phyloP scores from a whole-genome alignment of 768 basidiomycete species.

The Aureoboletus auriporus region DNA sequence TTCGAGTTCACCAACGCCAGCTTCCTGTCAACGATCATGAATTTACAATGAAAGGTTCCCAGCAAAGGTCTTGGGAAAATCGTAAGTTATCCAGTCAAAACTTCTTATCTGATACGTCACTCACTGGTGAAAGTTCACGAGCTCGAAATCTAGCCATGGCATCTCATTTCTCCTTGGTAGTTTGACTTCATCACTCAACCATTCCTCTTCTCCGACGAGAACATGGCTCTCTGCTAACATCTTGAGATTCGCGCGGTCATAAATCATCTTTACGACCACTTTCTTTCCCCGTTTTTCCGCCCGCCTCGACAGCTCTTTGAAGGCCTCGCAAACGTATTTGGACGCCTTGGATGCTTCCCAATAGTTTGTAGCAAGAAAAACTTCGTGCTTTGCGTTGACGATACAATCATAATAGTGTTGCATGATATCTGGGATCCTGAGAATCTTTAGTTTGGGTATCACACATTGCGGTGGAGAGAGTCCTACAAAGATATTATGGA shows the following conservation, averaged over 20 bases:
- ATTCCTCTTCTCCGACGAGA: slow-evolving; percentile 42
- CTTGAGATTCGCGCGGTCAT: slow-evolving; percentile 61
- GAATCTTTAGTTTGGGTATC: slow-evolving; percentile 8
- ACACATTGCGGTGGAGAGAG: background rate
- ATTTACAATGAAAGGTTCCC: slow-evolving; percentile 73
- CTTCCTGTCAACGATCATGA: slow-evolving; percentile 65
- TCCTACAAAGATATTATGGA: slow-evolving; percentile 54
- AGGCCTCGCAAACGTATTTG: slow-evolving; percentile 45
- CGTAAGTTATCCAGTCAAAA: background rate
- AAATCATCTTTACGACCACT: slow-evolving; percentile 64
- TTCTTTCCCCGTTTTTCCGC: slow-evolving; percentile 41
- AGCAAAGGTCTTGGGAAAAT: slow-evolving; percentile 38
- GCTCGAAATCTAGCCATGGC: slow-evolving; percentile 55
- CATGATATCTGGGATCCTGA: slow-evolving; percentile 68
- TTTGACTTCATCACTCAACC: slow-evolving; percentile 42
- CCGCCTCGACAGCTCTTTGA: slow-evolving; percentile 48
- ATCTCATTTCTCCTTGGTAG: slow-evolving; percentile 54
- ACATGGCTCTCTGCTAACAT: slow-evolving; percentile 46
- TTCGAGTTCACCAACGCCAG: slow-evolving; percentile 62
- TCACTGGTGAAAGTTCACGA: slow-evolving; percentile 51
- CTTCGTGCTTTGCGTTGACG: slow-evolving; percentile 56
- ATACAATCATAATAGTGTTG: slow-evolving; percentile 63
- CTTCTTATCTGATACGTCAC: background rate
- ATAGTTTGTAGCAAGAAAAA: slow-evolving; percentile 67
- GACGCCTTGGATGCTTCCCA: slow-evolving; percentile 52